Evolutionary conservation across 768 basidiomycete species (phyloP), one percentile per base, ranked within the genome.

Genomic region (Suillus fuscotomentosus): DNA sequence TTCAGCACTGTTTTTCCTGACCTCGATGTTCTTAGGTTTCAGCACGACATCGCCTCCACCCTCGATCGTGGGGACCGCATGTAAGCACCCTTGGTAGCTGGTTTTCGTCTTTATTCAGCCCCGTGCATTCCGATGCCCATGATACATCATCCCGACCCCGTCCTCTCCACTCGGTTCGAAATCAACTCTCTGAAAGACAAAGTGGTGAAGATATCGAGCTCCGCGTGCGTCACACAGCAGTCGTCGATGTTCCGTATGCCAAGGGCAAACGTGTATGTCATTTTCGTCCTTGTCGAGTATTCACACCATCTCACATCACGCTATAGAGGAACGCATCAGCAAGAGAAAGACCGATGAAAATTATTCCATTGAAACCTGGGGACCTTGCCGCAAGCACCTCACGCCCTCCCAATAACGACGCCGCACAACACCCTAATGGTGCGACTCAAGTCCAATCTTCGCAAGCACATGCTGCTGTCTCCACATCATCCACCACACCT

Each of bases 151-250:
- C 42, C 7, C 17, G 7, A 20, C 8, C 42, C 17, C 7, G 8
- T 3, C 3, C 9, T 20, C 3, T 43, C 9, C 43, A n/a, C 8
- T 45, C 9, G 43, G 43, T 10, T 45, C 43, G 9, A n/a, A 20
- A 10, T 20, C 43, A 0, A 20, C 5, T 45, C 20, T 45, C 20
- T 10, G 9, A 0, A 9, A 20, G 20, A 45, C 20, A 8, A 3
- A 10, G 43, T 4, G 4, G 9, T 20, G 43, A 2, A 9, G 43
- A 45, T 6, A 45, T 10, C 7, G 43, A 45, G 43, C 43, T 20
- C 0, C 20, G 0, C 6, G 20, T 1, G 20, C 20, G 9, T 20
- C 20, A 0, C 20, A 4, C 20, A 20, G 3, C 3, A 10, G 43
- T n/a, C 9, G 9, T 45, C 9, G 20, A 10, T 2, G 20, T 45